phyloP scores from a whole-genome alignment of 2,329 filamentous ascomycete genomes.

The Trichoderma sp. region DNA sequence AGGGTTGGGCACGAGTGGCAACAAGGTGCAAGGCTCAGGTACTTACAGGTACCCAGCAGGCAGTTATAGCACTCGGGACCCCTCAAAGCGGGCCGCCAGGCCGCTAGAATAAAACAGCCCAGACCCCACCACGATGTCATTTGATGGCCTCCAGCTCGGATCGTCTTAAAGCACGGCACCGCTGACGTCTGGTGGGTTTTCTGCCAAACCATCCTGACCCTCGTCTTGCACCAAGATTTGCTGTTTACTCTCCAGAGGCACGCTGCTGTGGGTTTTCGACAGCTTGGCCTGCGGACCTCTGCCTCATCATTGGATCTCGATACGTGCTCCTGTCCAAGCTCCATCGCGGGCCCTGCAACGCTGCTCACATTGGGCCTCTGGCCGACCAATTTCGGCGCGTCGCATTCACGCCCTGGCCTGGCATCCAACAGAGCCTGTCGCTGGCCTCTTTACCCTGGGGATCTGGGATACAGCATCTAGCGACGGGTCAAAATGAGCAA shows the following conservation, averaged over 20 bases:
- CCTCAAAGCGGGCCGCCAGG: conserved; percentile 20
- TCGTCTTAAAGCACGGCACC: conserved; percentile 10
- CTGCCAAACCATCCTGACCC: not conserved
- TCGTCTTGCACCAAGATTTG: not conserved
- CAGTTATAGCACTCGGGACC: conserved; percentile 14
- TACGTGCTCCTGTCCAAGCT: not conserved
- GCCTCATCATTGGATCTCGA: not conserved
- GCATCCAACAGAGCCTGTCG: not conserved
- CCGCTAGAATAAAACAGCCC: not conserved
- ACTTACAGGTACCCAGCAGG: not conserved
- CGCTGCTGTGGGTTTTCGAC: not conserved
- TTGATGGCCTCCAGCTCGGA: conserved; percentile 8
- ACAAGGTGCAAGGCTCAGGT: not conserved
- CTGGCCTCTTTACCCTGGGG: not conserved
- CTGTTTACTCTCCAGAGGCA: not conserved
- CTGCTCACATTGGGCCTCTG: not conserved
- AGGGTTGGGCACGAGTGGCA: conserved; percentile 15
- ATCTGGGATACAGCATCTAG: not conserved
- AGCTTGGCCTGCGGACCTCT: not conserved
- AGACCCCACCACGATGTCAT: conserved; percentile 26
- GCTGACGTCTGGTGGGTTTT: conserved; percentile 11
- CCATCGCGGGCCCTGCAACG: not conserved
- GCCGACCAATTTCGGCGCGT: not conserved
- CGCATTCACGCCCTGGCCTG: not conserved
- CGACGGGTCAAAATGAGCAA: conserved; percentile 41